phyloP scores from a whole-genome alignment of 352 stramenopile species.

The Phytopythium cucurbitacearum region DNA sequence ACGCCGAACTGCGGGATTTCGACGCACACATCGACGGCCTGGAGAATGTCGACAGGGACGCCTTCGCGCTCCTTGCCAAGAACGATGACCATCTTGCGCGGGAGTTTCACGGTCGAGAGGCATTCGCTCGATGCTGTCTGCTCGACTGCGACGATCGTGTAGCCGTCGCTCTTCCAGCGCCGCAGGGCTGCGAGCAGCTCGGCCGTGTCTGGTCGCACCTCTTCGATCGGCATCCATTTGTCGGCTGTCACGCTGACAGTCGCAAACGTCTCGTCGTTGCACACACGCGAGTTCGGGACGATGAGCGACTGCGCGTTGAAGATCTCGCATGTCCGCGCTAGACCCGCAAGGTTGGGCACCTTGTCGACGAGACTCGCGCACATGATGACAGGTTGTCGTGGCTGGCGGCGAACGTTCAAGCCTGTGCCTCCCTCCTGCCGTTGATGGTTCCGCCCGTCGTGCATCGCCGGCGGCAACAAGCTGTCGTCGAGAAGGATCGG shows the following conservation, averaged over 20 bases:
- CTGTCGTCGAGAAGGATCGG: constrained; percentile 53
- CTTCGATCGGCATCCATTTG: constrained; percentile 94
- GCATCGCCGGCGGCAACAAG: constrained; percentile 48
- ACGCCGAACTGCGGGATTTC: constrained; percentile 98
- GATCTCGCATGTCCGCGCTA: constrained; percentile 94
- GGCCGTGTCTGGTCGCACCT: constrained; percentile 60
- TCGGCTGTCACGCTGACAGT: constrained; percentile 90
- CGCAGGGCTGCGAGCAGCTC: constrained; percentile 29
- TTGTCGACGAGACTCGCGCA: constrained; percentile 92
- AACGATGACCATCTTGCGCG: constrained; percentile 90
- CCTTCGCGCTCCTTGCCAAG: constrained; percentile 97
- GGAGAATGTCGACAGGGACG: constrained; percentile 93
- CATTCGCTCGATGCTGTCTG: constrained; percentile 92
- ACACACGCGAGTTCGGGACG: constrained; percentile 81
- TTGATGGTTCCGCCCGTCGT: constrained; percentile 10
- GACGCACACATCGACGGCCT: constrained; percentile 94
- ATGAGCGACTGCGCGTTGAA: constrained; percentile 90
- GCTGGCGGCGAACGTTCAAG: constrained; percentile 43
- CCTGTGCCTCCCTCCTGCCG: constrained; percentile 13
- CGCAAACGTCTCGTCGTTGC: constrained; percentile 88
- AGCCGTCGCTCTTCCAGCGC: constrained; percentile 85
- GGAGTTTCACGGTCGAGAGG: constrained; percentile 82
- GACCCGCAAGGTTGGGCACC: constrained; percentile 91
- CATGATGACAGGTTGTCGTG: constrained; percentile 66
- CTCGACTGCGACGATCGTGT: constrained; percentile 92